Evolutionary conservation across 2,329 filamentous ascomycete genomes (phyloP).

Genomic region (Aspergillus brasiliensis): DNA sequence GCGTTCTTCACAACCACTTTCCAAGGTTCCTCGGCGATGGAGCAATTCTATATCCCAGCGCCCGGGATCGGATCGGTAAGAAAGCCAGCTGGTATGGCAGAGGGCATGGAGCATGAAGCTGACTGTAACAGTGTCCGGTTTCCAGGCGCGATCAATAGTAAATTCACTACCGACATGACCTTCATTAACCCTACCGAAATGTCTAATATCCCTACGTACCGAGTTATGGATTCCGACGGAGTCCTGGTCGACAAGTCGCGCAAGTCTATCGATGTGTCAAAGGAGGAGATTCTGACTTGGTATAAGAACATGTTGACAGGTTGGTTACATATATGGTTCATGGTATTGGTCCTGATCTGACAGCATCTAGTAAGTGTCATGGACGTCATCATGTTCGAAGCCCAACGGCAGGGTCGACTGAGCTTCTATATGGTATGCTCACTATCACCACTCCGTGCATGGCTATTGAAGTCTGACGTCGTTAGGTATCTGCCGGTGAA

Average conservation of each 20-base stretch:
- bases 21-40: conserved; percentile 45
- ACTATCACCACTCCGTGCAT: neutral
- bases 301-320: conserved; percentile 67
- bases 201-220: conserved; percentile 83
- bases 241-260: conserved; percentile 74
- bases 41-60: conserved; percentile 58
- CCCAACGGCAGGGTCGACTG: conserved; percentile 88
- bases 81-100: neutral
- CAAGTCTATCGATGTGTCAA: conserved; percentile 64
- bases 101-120: neutral
- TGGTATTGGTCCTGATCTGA: conserved; percentile 15
- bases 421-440: conserved; percentile 88
- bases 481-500: conserved; percentile 75
- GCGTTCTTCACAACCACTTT: conserved; percentile 2
- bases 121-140: conserved; percentile 62
- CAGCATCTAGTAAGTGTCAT: conserved; percentile 69
- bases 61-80: conserved; percentile 62
- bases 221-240: conserved; percentile 87
- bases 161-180: conserved; percentile 77
- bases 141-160: conserved; percentile 91
- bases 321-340: conserved; percentile 29
- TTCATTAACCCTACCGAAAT: conserved; percentile 75
- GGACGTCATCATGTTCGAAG: conserved; percentile 98
- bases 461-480: conserved; percentile 15
- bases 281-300: conserved; percentile 61